Evolutionary conservation across 164 flowering plant genomes (phyloP).

Genomic region (Paratinospora sagittata): DNA sequence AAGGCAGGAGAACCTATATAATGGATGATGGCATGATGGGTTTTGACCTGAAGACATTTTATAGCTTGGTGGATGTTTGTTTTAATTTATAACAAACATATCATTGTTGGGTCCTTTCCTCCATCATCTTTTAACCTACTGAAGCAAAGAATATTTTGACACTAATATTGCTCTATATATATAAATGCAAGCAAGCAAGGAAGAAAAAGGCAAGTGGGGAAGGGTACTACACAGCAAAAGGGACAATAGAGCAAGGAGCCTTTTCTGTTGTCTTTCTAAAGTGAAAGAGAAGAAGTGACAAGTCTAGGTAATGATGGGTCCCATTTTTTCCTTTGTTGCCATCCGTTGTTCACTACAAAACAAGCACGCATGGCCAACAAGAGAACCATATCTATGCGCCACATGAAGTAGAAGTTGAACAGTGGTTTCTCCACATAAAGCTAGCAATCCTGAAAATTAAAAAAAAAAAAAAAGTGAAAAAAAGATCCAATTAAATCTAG

Average conservation of each 20-base stretch:
- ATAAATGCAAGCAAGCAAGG: no score
- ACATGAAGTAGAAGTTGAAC: background rate
- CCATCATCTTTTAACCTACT: background rate
- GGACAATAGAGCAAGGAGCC: no score
- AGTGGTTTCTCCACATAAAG: slow-evolving; percentile 1
- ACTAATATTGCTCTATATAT: no score
- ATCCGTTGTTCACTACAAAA: slow-evolving; percentile 15
- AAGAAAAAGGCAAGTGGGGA: no score
- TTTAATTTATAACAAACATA: background rate
- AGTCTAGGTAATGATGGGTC: background rate
- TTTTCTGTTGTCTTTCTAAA: no score
- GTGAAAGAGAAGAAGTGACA: no score
- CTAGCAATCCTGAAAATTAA: no score
- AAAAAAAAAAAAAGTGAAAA: no score
- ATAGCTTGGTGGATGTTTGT: slow-evolving; percentile 5
- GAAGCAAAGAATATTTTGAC: slow-evolving; percentile 1
- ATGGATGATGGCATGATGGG: background rate
- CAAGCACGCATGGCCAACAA: slow-evolving; percentile 22
- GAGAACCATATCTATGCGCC: slow-evolving; percentile 8
- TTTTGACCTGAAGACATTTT: slow-evolving; percentile 13
- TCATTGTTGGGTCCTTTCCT: background rate
- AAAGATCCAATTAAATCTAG: background rate
- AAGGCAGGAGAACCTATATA: slow-evolving; percentile 8
- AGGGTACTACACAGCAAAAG: no score
- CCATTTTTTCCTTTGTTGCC: slow-evolving; percentile 7